Conservation (phyloP, 441 rosid genomes). For the Macaranga tanarius region DNA sequence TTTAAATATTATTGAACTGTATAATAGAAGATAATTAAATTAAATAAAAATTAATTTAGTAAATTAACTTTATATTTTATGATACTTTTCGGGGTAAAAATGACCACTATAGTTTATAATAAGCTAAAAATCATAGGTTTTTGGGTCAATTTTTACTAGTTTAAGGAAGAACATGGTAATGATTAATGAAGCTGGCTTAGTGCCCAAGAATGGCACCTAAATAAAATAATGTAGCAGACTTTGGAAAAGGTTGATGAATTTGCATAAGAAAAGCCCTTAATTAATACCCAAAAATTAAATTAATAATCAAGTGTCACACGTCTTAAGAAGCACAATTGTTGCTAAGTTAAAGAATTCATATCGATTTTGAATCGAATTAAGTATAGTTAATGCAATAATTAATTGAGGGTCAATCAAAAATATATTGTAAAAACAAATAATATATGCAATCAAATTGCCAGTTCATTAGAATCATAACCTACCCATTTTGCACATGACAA, state of each 20-base stretch:
- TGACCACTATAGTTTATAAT: too few relatives aligned
- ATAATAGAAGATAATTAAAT: too few relatives aligned
- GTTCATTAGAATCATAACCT: conserved; percentile 27
- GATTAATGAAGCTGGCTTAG: conserved; percentile 8
- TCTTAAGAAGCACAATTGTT: conserved; percentile 21
- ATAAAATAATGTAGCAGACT: neutral
- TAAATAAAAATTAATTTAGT: too few relatives aligned
- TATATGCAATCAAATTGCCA: conserved; percentile 26
- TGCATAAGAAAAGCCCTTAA: conserved; percentile 27
- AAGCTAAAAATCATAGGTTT: neutral
- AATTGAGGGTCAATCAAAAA: conserved; percentile 7
- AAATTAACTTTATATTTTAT: too few relatives aligned
- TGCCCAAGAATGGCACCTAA: conserved; percentile 11
- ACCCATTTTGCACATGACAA: conserved; percentile 29
- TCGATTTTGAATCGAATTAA: conserved; percentile 17
- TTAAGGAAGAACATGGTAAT: conserved; percentile 22
- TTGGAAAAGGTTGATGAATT: conserved; percentile 9
- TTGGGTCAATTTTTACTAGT: conserved; percentile 8
- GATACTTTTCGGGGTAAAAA: too few relatives aligned
- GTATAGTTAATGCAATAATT: conserved; percentile 11
- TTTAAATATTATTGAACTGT: too few relatives aligned
- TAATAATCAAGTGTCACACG: conserved; percentile 22
- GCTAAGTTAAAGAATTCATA: neutral
- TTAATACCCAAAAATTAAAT: neutral
- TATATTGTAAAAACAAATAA: neutral